A percentile compares a stretch with the other conserved stretches of the same genome.
These are phyloP conservation scores for Vaccinium myrtillus DNA, from an alignment of 148 eudicot genomes.

Conservation along the genomic window DNA sequence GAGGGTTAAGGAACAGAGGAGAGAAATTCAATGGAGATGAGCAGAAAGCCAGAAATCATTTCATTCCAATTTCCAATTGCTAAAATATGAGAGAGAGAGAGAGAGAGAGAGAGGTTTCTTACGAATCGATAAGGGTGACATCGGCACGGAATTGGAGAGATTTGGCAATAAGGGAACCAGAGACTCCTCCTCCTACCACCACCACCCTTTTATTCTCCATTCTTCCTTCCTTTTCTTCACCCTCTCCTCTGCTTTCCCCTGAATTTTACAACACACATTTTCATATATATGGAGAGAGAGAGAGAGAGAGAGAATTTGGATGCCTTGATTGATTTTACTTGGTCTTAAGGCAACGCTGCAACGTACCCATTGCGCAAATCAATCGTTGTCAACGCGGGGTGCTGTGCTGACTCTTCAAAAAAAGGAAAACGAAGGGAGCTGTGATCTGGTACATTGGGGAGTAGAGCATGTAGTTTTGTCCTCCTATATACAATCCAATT, in stretches of 20 bases:
- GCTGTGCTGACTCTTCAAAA: no score
- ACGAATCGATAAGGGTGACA: constrained; percentile 62
- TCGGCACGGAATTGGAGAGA: constrained; percentile 44
- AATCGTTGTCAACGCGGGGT: background rate
- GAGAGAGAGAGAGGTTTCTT: constrained; percentile 17
- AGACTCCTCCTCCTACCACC: constrained; percentile 63
- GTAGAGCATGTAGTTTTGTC: background rate
- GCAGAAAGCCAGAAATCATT: background rate
- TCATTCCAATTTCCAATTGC: background rate
- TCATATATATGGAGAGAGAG: background rate
- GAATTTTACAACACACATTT: background rate
- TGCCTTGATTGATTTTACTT: background rate
- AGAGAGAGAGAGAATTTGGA: background rate
- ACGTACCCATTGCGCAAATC: background rate
- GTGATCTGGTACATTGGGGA: background rate
- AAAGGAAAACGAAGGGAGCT: background rate
- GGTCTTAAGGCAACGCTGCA: background rate
- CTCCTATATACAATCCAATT: no score
- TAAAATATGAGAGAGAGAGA: background rate
- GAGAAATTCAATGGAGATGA: no score
- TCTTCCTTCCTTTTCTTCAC: background rate
- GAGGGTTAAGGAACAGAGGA: background rate
- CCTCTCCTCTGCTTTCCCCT: background rate
- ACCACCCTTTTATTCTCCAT: constrained; percentile 36
- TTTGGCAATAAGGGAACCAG: constrained; percentile 57